Evolutionary conservation across 495 filamentous ascomycete species (phyloP), one percentile per base, ranked within the genome.

Genomic region (Penicillium crystallinum): DNA sequence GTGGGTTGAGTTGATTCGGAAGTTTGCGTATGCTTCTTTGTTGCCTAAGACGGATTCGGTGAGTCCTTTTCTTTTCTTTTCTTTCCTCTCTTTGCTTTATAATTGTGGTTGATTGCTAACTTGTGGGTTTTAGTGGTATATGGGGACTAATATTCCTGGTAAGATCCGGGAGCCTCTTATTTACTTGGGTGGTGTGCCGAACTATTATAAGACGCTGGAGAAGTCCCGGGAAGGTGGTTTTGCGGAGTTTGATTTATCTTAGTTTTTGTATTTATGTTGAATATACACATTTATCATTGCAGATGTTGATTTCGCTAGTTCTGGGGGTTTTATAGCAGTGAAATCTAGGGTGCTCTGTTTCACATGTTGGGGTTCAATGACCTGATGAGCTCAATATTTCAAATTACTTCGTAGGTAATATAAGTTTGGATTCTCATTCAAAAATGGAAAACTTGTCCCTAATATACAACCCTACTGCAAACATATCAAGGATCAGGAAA

Each of bases 111-210:
- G 34, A n/a, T 36, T 36, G 34, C 34, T 36, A 6, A 36, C 34
- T 9, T 3, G 11, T 6, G n/a, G 1, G 4, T 31, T 1, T 17
- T 36, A 36, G 34, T 74, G 69, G 69, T 77, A 77, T 52, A 73
- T 74, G 68, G 75, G 75, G 0, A 59, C 64, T 1, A 70, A 66
- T 37, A 71, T 79, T 34, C 74, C 76, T 21, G 75, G 75, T 0
- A 79, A 77, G 62, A 48, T 52, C 7, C 54, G 63, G 6, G 66
- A 70, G 56, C 61, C 68, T 14, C 57, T 76, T 25, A 67, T 68
- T 45, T 78, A 72, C 50, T 39, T 69, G 11, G 70, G 69, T 38
- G 75, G 75, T 23, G 57, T 78, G n/a, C 66, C 43, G 33, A 37
- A 43, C 11, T 67, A 36, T 3, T 59, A 53, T 21, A 54, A 48